A percentile compares a stretch with the other conserved stretches of the same genome.
Conservation (phyloP, 768 basidiomycete species). For the Clitopilus passeckerianus region DNA sequence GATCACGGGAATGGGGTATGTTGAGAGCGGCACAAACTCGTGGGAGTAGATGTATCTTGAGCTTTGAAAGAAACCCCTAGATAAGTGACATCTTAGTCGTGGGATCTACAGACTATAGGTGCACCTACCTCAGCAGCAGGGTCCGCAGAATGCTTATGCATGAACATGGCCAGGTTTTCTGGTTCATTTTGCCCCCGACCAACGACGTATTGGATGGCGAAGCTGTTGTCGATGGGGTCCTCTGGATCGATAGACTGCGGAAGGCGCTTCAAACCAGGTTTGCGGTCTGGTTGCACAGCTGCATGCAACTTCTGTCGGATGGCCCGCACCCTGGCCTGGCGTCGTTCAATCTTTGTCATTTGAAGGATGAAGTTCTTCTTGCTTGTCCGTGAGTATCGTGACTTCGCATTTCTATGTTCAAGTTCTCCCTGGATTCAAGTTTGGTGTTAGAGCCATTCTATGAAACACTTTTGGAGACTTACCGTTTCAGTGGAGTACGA, state of each 20-base stretch:
- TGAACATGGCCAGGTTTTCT: neutral
- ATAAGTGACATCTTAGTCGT: neutral
- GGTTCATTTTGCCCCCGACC: neutral
- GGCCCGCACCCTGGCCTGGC: neutral
- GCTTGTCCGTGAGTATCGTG: slow-evolving; percentile 24
- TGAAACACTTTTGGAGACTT: neutral
- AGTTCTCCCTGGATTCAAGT: slow-evolving; percentile 32
- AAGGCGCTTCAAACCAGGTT: no score
- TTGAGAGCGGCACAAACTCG: neutral
- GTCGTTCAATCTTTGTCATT: neutral
- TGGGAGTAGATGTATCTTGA: neutral
- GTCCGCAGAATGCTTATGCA: neutral
- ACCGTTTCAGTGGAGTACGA: slow-evolving; percentile 26
- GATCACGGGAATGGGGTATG: neutral
- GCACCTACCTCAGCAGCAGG: neutral
- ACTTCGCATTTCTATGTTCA: slow-evolving; percentile 28
- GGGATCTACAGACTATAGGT: neutral
- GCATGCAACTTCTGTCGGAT: neutral
- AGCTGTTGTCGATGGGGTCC: neutral
- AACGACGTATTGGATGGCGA: neutral
- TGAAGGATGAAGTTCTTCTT: slow-evolving; percentile 19
- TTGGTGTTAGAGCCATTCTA: neutral
- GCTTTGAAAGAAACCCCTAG: neutral
- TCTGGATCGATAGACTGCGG: neutral
- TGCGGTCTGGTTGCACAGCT: neutral